phyloP scores from a whole-genome alignment of 2,329 filamentous ascomycete genomes.

The Fusarium secorum region DNA sequence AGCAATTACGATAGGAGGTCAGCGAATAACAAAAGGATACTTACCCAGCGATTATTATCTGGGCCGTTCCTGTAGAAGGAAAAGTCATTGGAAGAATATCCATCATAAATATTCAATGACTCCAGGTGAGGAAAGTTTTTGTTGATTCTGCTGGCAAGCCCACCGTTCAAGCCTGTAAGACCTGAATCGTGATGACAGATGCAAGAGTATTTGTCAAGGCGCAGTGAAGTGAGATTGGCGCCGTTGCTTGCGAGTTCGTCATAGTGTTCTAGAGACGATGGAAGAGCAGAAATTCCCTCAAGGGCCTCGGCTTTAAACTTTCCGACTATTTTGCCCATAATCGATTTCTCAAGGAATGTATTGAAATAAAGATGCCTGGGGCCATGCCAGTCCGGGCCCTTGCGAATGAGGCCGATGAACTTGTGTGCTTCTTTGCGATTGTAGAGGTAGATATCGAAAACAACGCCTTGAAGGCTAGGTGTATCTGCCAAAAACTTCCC shows the following conservation, averaged over 20 bases:
- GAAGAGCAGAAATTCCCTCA: fast-evolving
- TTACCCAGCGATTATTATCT: background rate
- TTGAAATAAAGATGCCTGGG: background rate
- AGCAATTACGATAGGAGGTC: too few species aligned
- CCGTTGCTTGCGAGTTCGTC: background rate
- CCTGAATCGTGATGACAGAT: too few species aligned
- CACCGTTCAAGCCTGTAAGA: too few species aligned
- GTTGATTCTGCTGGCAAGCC: background rate
- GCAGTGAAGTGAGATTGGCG: background rate
- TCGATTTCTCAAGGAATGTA: too few species aligned
- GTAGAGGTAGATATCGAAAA: background rate
- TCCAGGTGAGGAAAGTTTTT: background rate
- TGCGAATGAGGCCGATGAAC: background rate
- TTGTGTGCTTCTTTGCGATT: background rate
- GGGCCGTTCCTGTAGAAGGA: fast-evolving
- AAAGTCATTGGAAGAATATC: too few species aligned
- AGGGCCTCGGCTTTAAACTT: background rate
- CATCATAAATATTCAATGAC: background rate
- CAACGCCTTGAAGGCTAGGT: background rate
- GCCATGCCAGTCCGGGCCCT: background rate
- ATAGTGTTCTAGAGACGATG: fast-evolving
- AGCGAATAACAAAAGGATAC: background rate
- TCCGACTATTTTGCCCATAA: fast-evolving
- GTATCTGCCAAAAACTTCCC: background rate
- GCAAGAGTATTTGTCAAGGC: too few species aligned